phyloP scores from a whole-genome alignment of 352 stramenopile genomes.

The Phytophthora brassicae region DNA sequence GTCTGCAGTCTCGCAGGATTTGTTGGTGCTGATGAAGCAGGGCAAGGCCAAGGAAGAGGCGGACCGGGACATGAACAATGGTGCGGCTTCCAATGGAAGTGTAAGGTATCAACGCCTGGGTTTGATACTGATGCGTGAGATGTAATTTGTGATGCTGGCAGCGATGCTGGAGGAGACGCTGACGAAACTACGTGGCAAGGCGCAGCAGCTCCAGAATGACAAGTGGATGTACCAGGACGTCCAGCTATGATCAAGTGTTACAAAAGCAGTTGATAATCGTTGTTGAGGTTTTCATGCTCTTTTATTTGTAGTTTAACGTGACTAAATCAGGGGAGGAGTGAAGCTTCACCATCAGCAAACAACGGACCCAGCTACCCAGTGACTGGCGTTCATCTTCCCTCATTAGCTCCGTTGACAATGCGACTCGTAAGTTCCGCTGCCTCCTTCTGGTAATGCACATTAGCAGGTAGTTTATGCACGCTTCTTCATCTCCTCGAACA shows the following conservation, averaged over 20 bases:
- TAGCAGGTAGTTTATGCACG: conserved; percentile 36
- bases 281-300: conserved; percentile 20
- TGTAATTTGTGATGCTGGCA: conserved; percentile 14
- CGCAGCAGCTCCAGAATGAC: conserved; percentile 61
- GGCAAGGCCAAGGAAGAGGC: conserved; percentile 51
- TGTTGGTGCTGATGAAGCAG: conserved; percentile 61
- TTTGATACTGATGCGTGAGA: not conserved
- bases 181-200: conserved; percentile 48
- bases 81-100: conserved; percentile 25
- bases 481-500: conserved; percentile 96
- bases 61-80: conserved; percentile 41
- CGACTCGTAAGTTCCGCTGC: conserved; percentile 1
- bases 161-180: conserved; percentile 62
- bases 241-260: conserved; percentile 32
- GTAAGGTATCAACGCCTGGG: not conserved
- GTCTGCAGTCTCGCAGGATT: conserved; percentile 31
- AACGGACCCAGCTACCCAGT: conserved; percentile 32
- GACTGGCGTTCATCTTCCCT: conserved; percentile 16
- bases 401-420: not conserved
- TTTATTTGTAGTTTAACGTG: conserved; percentile 39
- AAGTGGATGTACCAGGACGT: conserved; percentile 80
- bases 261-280: too few species aligned
- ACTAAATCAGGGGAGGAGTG: conserved; percentile 19
- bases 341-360: conserved; percentile 1
- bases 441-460: conserved; percentile 16